Base-by-base conservation (phyloP, 345 rosid genomes). In the Bruguiera parviflora region DNA sequence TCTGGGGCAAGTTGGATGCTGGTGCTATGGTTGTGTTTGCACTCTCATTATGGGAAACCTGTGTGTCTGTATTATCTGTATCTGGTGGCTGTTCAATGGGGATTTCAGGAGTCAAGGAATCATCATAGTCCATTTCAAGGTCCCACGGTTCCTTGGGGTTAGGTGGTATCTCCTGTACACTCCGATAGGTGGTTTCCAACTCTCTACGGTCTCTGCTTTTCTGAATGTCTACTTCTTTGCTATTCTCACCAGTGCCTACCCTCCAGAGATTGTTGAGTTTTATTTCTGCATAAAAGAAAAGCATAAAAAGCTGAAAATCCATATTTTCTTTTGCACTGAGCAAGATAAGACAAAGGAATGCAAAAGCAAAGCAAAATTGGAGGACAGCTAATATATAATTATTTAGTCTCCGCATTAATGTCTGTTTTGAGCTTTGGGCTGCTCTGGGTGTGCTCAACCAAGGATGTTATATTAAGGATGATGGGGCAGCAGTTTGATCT, bases 71-170 rank as follows among this genome's bases (percentile, higher is more conserved):
- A 53, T 22, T 73, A 52, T 84, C 96, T 22, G 78, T 75, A 75
- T 89, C 92, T 31, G 94, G 97, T 64, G 80, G 84, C 87, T 96
- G 99, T 79, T 90, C 90, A 49, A 83, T 76, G 5, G 95, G 96
- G 46, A 96, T 89, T 73, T 84, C 88, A 11, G 87, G 92, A 61
- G 99, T 96, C 83, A 92, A 73, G 58, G 92, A 70, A 81, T 96
- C 99, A 71, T 92, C 98, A 75, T 78, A 85, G 76, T 96, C 97
- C 92, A 96, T 90, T 75, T 96, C 98, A 22, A 80, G 65, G 79
- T 92, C 99, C 98, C 99, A 96, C 5, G 99, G 99, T 69, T 87
- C 98, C 84, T 86, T 96, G 37, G 99, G 96, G 61, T 92, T 89
- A 37, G 70, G 78, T 16, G 98, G 97, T 76, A 96, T 88, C 75